Evolutionary conservation across 495 filamentous ascomycete species (phyloP).

Genomic region (Aspergillus campestris): DNA sequence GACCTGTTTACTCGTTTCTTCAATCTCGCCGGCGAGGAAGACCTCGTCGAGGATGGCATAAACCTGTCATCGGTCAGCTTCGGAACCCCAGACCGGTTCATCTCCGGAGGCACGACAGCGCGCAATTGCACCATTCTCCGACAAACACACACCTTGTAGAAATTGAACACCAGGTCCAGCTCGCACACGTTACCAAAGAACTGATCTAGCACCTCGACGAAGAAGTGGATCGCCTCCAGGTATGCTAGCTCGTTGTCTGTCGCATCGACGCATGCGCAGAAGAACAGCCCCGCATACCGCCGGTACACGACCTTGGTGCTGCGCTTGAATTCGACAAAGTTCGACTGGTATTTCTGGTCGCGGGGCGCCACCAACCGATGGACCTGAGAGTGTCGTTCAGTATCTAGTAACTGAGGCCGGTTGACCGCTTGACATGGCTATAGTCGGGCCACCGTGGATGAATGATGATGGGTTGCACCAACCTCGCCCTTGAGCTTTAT

Average conservation of each 20-base stretch:
- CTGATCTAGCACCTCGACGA: constrained; percentile 94
- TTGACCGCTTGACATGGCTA: too few species aligned
- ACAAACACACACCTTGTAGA: constrained; percentile 59
- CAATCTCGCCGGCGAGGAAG: constrained; percentile 92
- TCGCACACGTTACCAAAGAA: constrained; percentile 99
- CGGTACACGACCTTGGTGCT: constrained; percentile 94
- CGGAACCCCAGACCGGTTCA: neutral
- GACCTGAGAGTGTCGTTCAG: constrained; percentile 44
- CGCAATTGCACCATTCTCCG: neutral
- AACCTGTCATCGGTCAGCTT: constrained; percentile 49
- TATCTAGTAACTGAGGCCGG: constrained; percentile 2
- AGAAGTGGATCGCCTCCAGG: constrained; percentile 97
- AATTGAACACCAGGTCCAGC: constrained; percentile 98
- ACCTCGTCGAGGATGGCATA: constrained; percentile 98
- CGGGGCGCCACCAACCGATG: constrained; percentile 95
- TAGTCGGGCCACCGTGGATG: neutral
- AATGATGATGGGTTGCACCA: constrained; percentile 11
- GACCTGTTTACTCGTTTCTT: constrained; percentile 97
- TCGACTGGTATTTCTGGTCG: constrained; percentile 98
- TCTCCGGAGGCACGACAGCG: neutral
- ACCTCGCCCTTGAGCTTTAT: constrained; percentile 90
- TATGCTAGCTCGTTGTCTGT: constrained; percentile 98
- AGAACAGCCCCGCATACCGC: constrained; percentile 94
- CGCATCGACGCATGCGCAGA: constrained; percentile 97
- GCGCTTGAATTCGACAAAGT: constrained; percentile 83